Percentiles rank a stretch among this genome's conserved stretches.
Evolutionary conservation across 352 stramenopile genomes (phyloP).

Genomic region (Thraustotheca clavata): DNA sequence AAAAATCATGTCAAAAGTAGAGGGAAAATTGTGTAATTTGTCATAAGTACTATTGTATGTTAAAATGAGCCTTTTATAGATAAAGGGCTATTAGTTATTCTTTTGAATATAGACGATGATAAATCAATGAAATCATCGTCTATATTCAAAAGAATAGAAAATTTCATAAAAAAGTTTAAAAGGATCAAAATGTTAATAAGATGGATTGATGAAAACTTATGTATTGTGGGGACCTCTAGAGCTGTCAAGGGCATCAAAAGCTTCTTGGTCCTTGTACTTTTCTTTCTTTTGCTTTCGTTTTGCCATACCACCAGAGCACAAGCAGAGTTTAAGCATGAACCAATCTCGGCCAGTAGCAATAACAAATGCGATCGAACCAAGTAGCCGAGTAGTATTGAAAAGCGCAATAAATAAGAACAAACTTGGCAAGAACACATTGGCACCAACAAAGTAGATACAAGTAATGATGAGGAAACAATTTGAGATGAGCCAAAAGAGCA

Average conservation of each 20-base stretch:
- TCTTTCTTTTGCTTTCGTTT: neutral
- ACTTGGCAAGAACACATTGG: conserved; percentile 52
- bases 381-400: conserved; percentile 57
- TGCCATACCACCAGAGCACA: conserved; percentile 11
- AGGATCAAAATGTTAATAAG: no score
- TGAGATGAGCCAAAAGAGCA: conserved; percentile 71
- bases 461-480: conserved; percentile 76
- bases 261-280: neutral
- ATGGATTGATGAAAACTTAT: no score
- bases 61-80: no score
- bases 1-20: no score
- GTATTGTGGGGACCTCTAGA: no score
- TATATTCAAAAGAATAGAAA: no score
- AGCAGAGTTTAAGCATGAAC: conserved; percentile 8
- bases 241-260: neutral
- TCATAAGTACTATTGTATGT: no score
- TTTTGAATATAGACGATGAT: no score
- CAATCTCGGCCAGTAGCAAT: conserved; percentile 8
- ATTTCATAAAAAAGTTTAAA: no score
- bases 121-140: no score
- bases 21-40: no score
- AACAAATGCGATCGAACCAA: conserved; percentile 38
- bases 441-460: conserved; percentile 54
- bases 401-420: conserved; percentile 60
- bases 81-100: no score